Evolutionary conservation across 2,329 filamentous ascomycete species (phyloP), one percentile per base, ranked within the genome.

Genomic region (Trichoderma simmonsii): DNA sequence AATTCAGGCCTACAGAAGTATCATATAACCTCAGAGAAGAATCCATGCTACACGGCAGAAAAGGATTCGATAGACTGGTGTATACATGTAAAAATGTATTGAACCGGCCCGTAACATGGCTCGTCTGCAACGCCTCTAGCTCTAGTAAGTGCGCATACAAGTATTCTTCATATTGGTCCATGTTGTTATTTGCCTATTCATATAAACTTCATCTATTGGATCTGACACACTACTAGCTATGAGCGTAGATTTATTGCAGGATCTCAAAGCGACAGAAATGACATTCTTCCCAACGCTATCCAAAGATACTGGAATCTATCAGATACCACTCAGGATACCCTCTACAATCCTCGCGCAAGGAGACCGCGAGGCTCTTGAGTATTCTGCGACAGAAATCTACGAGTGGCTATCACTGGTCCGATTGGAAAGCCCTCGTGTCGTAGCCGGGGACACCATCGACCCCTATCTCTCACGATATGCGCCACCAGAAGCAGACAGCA

Each of bases 1-100:
- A 15, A 67, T 32, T 51, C 14, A 7, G 6, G 21, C 21, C 8
- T 70, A n/a, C 71, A 96, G 93, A 91, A 32, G 88, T 98, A 60
- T 89, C 95, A 76, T 85, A 92, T 65, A 91, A 98, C 73, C 86
- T 99, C 32, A 88, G 91, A 21, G 84, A 86, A 6, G 87, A 90
- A 1, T 90, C 90, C 0, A 97, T 97, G 93, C 80, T 93, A 8
- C 91, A 90, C 69, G 94, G 94, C 4, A 96, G 94, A 80, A 94
- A 92, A 74, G 92, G 90, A 0, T 97, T 97, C 77, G 91, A 95
- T 74, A 86, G 93, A 60, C 83, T 97, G 15, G 80, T 91, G 7
- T 93, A 93, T 85, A 93, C 94, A 15, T 94, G 91, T 80, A 91
- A 91, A 76, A 93, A 94, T 74, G 93, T 93, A 26, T 84, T 98